Percentiles rank a stretch among this genome's conserved stretches.
These are phyloP conservation scores for Macadamia tetraphylla DNA, from an alignment of 164 flowering plant genomes.

Conservation along the genomic window DNA sequence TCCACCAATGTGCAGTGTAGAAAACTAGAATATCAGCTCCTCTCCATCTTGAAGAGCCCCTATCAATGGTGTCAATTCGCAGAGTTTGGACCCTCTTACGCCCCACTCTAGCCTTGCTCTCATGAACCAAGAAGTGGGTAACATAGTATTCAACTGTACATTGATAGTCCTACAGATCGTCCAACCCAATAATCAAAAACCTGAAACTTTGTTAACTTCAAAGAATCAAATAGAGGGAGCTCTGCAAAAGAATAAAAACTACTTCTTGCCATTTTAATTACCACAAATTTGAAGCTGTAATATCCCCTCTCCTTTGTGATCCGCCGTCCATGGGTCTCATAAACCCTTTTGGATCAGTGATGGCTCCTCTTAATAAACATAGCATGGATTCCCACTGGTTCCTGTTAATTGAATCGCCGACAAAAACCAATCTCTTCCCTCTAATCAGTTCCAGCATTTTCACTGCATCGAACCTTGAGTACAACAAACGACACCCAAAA, in stretches of 20 bases:
- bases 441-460: constrained; percentile 71
- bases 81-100: constrained; percentile 59
- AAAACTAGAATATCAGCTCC: constrained; percentile 92
- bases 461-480: constrained; percentile 68
- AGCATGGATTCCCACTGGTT: constrained; percentile 99
- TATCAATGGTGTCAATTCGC: constrained; percentile 73
- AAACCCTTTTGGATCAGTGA: constrained; percentile 76
- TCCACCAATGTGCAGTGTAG: constrained; percentile 99
- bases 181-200: constrained; percentile 9
- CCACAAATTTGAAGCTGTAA: constrained; percentile 87
- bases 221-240: not conserved
- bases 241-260: not conserved
- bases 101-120: constrained; percentile 77
- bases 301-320: constrained; percentile 79
- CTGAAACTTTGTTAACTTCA: not conserved
- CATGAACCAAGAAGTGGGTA: constrained; percentile 80
- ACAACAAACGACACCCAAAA: constrained; percentile 5
- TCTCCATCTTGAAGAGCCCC: constrained; percentile 82
- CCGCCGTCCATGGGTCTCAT: constrained; percentile 70
- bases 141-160: constrained; percentile 93
- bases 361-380: constrained; percentile 68
- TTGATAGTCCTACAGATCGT: constrained; percentile 61
- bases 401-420: constrained; percentile 92
- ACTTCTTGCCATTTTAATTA: constrained; percentile 22
- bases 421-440: constrained; percentile 92